These are phyloP conservation scores for Clitopilus hobsonii DNA, from an alignment of 768 basidiomycete genomes.

Conservation along the genomic window DNA sequence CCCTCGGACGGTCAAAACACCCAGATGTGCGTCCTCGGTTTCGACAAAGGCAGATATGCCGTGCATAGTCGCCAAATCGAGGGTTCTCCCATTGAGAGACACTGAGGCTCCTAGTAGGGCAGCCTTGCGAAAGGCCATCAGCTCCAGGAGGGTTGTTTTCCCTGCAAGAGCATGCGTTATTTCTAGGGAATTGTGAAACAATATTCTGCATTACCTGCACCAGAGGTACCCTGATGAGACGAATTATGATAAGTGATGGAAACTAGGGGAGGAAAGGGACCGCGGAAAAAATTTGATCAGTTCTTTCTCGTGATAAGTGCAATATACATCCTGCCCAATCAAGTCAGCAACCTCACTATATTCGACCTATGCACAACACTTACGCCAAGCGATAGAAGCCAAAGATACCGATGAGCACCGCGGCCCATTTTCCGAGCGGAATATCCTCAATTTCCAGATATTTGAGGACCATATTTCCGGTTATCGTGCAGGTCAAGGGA, in stretches of 20 bases:
- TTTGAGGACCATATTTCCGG: conserved; percentile 43
- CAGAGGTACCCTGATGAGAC: too few relatives aligned
- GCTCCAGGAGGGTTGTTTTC: conserved; percentile 40
- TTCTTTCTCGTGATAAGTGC: neutral
- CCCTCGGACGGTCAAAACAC: conserved; percentile 53
- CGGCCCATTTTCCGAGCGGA: conserved; percentile 38
- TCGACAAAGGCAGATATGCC: conserved; percentile 47
- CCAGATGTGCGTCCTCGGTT: conserved; percentile 55
- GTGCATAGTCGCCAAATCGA: conserved; percentile 28
- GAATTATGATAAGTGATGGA: neutral
- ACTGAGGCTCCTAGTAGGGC: conserved; percentile 25
- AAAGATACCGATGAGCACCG: conserved; percentile 39
- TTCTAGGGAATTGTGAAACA: neutral
- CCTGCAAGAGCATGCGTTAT: conserved; percentile 16
- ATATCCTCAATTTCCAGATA: conserved; percentile 39
- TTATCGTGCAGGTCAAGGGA: conserved; percentile 36
- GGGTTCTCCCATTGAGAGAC: conserved; percentile 25
- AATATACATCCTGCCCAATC: neutral
- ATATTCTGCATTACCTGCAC: conserved; percentile 25
- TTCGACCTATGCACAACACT: conserved; percentile 9
- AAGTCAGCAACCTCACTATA: neutral
- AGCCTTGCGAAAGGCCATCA: conserved; percentile 37
- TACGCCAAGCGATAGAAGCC: conserved; percentile 39
- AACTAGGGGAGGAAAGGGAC: neutral
- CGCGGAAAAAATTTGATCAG: neutral